Evolutionary conservation across 106 monocot species (phyloP), one percentile per base, ranked within the genome.

Genomic region (Triglochin maritima): DNA sequence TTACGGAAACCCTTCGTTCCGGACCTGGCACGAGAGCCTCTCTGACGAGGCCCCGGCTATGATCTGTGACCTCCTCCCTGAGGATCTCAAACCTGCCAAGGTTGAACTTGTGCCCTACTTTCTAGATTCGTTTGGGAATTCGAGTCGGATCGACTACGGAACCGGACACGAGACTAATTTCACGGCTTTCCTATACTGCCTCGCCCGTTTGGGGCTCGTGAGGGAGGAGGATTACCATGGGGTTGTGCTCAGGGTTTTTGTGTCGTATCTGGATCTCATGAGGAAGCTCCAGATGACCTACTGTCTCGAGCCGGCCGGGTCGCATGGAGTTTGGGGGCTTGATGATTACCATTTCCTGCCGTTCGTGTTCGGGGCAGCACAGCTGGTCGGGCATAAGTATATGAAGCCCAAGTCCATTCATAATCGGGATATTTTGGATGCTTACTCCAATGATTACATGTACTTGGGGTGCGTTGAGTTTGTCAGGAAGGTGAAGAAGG

Each of bases 401-500:
- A 96, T 96, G 90, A 91, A 91, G 59, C 96, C 96, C 49, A 96
- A 91, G 65, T 91, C 91, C 4, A 91, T 96, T 43, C 96, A 91
- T 17, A 96, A 96, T 60, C 81, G 75, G 17, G 96, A 95, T 72
- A 87, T 95, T 17, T 16, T 90, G 64, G 95, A 95, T 13, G 85
- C 83, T 71, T 95, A 90, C 62, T 77, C 85, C 3, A 56, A 70
- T 4, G 95, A 95, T 57, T 95, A 90, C 41, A 80, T 90, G 85
- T 95, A 95, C 59, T 45, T 90, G 57, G 67, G 76, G 3, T 83
- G 87, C n/a, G 83, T 90, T 45, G 72, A 64, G 29, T 90, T 83
- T 74, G 83, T 95, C 59, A 95, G 80, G 80, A 90, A 87, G 87
- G 83, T 87, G 67, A 95, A 95, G 83, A 95, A 86, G 78, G 95